Conservation (phyloP, 257 asterid genomes). For the Salvia rosmarinus region DNA sequence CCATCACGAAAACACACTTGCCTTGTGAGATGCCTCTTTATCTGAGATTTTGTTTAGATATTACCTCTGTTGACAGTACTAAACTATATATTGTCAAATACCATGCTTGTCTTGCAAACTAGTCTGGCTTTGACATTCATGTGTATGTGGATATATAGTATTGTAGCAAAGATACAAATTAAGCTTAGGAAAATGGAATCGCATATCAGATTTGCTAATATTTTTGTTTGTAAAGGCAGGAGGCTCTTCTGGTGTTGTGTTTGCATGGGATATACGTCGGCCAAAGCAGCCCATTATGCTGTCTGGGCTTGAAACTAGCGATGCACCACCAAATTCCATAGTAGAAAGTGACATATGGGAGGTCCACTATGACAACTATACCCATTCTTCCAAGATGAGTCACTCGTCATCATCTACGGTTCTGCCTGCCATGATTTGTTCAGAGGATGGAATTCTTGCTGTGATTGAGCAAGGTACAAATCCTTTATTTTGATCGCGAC, state of each 20-base stretch:
- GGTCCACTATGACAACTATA: slow-evolving; percentile 80
- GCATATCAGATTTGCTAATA: slow-evolving; percentile 18
- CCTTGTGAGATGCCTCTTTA: slow-evolving; percentile 63
- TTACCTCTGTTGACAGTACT: neutral
- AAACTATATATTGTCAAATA: neutral
- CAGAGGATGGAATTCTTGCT: slow-evolving; percentile 94
- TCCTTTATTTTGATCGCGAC: neutral
- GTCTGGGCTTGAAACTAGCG: slow-evolving; percentile 54
- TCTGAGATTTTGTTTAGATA: slow-evolving; percentile 1
- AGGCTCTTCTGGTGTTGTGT: slow-evolving; percentile 90
- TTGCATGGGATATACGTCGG: slow-evolving; percentile 95
- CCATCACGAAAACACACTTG: slow-evolving; percentile 89
- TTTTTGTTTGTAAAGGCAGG: slow-evolving; percentile 72
- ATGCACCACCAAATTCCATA: slow-evolving; percentile 47
- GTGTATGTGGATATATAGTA: neutral
- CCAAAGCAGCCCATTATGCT: slow-evolving; percentile 72
- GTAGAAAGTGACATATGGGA: slow-evolving; percentile 94
- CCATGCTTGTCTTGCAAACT: neutral
- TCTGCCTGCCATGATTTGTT: slow-evolving; percentile 92
- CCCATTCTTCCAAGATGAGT: slow-evolving; percentile 58
- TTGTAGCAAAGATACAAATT: neutral
- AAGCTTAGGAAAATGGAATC: neutral
- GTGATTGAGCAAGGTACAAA: slow-evolving; percentile 74
- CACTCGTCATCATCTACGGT: slow-evolving; percentile 62
- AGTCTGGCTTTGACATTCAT: neutral